A percentile compares a stretch with the other conserved stretches of the same genome.
Conservation (phyloP, 2,329 filamentous ascomycete genomes). For the Drechslera avenae region DNA sequence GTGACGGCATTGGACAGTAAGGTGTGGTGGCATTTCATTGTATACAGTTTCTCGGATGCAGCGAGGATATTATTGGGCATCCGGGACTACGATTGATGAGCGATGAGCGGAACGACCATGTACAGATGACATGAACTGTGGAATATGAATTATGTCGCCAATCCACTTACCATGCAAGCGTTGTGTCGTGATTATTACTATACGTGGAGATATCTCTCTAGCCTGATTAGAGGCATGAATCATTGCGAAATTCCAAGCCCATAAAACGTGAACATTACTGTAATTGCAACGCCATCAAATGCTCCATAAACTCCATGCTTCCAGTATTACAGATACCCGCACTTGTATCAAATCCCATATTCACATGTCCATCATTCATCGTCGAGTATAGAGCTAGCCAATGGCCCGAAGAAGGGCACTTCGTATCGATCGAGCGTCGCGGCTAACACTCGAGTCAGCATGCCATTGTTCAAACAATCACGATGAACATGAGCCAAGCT, state of each 20-base stretch:
- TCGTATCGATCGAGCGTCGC: conserved; percentile 74
- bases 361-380: conserved; percentile 65
- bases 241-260: no score
- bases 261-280: not conserved
- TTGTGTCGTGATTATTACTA: no score
- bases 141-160: no score
- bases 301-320: conserved; percentile 19
- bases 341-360: not conserved
- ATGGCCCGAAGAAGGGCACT: conserved; percentile 80
- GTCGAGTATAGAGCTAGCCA: conserved; percentile 89
- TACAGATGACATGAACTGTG: no score
- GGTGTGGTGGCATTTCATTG: no score
- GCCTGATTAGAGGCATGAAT: no score
- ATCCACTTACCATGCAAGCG: no score
- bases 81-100: no score
- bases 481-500: conserved; percentile 35
- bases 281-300: conserved; percentile 6
- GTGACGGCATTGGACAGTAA: not conserved
- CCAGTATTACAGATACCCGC: not conserved
- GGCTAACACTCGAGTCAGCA: conserved; percentile 50
- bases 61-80: no score
- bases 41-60: no score
- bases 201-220: no score
- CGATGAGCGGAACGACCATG: no score
- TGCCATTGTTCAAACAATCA: not conserved